phyloP scores from a whole-genome alignment of 768 basidiomycete species.

The Kwoniella bestiolae region DNA sequence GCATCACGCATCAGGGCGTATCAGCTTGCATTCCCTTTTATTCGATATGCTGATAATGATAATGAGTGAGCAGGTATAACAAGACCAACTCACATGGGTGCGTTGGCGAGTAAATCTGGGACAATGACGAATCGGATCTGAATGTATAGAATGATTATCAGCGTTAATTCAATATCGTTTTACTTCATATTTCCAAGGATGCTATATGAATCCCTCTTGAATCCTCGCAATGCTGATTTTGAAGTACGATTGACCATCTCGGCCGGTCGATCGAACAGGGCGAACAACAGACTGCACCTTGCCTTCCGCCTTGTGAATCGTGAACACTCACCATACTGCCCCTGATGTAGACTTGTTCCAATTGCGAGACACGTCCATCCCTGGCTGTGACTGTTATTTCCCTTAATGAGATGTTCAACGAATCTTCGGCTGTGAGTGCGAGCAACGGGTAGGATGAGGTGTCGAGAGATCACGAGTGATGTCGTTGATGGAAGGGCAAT shows the following conservation, averaged over 20 bases:
- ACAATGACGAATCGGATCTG: slow-evolving; percentile 87
- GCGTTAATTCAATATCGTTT: no score
- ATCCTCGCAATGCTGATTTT: no score
- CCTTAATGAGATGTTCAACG: slow-evolving; percentile 91
- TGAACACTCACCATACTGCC: slow-evolving; percentile 78
- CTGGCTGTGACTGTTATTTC: slow-evolving; percentile 97
- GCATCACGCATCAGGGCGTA: slow-evolving; percentile 17
- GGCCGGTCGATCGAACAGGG: no score
- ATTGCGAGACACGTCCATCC: slow-evolving; percentile 96
- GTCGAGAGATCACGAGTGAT: no score
- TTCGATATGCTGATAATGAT: background rate
- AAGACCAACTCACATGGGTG: slow-evolving; percentile 96
- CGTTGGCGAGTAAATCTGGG: slow-evolving; percentile 98
- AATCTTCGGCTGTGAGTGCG: slow-evolving; percentile 96
- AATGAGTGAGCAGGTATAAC: background rate
- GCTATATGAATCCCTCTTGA: no score
- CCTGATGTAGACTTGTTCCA: slow-evolving; percentile 98
- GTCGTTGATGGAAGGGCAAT: no score
- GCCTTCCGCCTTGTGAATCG: no score
- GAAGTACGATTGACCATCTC: no score
- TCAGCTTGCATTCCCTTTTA: background rate
- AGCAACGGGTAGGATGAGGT: no score
- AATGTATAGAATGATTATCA: background rate
- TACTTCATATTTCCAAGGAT: no score
- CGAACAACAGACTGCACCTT: no score